Evolutionary conservation across 495 filamentous ascomycete species (phyloP).

Genomic region (Aspergillus nidulans): DNA sequence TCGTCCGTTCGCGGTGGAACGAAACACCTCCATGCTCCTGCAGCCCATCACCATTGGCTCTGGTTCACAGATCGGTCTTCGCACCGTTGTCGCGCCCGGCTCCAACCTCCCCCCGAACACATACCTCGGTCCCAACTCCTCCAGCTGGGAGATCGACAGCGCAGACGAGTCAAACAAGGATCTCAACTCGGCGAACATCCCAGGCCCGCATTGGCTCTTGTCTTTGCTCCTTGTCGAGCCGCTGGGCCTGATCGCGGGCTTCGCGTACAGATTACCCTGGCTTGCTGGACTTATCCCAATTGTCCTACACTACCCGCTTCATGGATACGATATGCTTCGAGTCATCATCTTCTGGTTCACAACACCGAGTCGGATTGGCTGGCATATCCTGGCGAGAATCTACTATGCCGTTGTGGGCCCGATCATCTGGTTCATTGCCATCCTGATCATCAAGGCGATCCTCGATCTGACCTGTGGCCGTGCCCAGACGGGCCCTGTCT

Average conservation of each 20-base stretch:
- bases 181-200: neutral
- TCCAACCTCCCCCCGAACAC: neutral
- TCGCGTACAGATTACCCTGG: neutral
- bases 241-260: neutral
- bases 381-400: neutral
- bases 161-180: neutral
- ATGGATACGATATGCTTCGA: neutral
- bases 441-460: neutral
- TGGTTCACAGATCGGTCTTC: neutral
- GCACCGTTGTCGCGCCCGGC: slow-evolving; percentile 1
- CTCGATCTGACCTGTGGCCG: neutral
- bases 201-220: neutral
- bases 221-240: neutral
- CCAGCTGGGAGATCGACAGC: neutral
- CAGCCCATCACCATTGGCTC: neutral
- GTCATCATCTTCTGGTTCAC: slow-evolving; percentile 4
- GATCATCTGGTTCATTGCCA: neutral
- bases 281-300: neutral
- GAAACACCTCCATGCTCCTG: slow-evolving; percentile 4
- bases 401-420: neutral
- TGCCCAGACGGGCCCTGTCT: neutral
- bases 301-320: neutral
- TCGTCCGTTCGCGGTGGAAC: slow-evolving; percentile 1
- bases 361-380: neutral
- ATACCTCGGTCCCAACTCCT: neutral